Evolutionary conservation across 495 filamentous ascomycete genomes (phyloP).

Genomic region (Aspergillus egyptiacus): DNA sequence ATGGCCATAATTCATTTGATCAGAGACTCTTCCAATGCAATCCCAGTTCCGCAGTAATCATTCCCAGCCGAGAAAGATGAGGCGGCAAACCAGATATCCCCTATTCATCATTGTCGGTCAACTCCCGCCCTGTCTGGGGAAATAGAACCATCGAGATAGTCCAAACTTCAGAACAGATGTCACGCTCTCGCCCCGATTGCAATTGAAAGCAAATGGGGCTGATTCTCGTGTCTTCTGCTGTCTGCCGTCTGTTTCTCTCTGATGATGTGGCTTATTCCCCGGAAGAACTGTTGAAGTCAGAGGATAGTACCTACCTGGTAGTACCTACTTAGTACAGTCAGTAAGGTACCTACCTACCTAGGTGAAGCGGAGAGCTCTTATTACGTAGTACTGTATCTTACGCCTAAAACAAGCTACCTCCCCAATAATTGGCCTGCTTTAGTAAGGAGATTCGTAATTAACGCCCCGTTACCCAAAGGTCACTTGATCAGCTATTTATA

Average conservation of each 20-base stretch:
- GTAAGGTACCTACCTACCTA: no score
- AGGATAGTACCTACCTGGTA: no score
- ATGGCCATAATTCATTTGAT: no score
- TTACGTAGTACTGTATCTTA: no score
- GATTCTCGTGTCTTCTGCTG: not conserved
- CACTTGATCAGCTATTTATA: constrained; percentile 10
- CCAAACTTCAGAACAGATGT: no score
- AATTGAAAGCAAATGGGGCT: constrained; percentile 13
- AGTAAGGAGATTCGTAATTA: not conserved
- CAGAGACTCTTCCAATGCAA: not conserved
- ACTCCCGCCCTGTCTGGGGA: no score
- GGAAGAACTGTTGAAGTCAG: no score
- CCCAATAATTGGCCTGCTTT: not conserved
- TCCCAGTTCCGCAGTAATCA: not conserved
- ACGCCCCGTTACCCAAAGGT: constrained; percentile 4
- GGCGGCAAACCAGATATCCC: constrained; percentile 19
- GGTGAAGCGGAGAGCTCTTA: no score
- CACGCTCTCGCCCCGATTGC: constrained; percentile 3
- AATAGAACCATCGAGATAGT: no score
- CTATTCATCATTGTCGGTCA: not conserved
- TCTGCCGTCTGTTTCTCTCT: not conserved
- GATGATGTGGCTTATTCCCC: constrained; percentile 13
- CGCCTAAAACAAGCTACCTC: not conserved
- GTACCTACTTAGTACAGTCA: no score
- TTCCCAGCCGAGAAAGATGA: constrained; percentile 9